Base-by-base conservation (phyloP, 2,329 filamentous ascomycete genomes). In the Monilinia fructicola region DNA sequence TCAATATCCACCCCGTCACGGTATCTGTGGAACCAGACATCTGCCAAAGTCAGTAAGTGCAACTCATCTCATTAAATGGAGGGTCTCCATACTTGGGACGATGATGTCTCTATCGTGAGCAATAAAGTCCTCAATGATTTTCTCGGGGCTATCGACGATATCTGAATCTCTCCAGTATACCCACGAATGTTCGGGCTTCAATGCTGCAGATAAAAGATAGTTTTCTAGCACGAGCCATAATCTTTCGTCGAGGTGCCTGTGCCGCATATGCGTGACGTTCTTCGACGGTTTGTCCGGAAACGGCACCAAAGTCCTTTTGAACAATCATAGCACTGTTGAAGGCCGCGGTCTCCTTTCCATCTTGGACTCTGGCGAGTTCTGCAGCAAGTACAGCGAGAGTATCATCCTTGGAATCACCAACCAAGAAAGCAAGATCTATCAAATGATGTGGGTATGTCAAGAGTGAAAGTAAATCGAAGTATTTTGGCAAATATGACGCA, bases 121-220 rank as follows among this genome's bases (percentile, higher is more conserved):
- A 74, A 96, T 90, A 73, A 99, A 96, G 75, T 99, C 95, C 80
- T 99, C 93, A 44, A 99, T 83, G 69, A 99, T 96, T 75, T 86
- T 89, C 70, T 85, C 84, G 1, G 94, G 92, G 77, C 90, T 96
- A 76, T 99, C 93, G 56, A 91, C 88, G 73, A 99, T 97, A 78
- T 99, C 95, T 60, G 97, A 93, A 77, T 99, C 95, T 68, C 95
- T 87, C 95, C 95, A 99, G 78, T 97, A 98, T 11, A 98, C 93
- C 95, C 95, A 99, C 11, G 93, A 94, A 77, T 99, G 95, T 69
- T 98, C 93, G 0, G 93, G 88, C 81, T 96, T 96, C 74, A 99
- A 77, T 3, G 95, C 90, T 0, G 92, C 84, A 42, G 88, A 86
- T 2, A 99, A 85, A 26, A 99, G 83, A 78, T 96, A 99, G 78